phyloP scores from a whole-genome alignment of 2,329 filamentous ascomycete species.

The Camptophora hylomeconis region DNA sequence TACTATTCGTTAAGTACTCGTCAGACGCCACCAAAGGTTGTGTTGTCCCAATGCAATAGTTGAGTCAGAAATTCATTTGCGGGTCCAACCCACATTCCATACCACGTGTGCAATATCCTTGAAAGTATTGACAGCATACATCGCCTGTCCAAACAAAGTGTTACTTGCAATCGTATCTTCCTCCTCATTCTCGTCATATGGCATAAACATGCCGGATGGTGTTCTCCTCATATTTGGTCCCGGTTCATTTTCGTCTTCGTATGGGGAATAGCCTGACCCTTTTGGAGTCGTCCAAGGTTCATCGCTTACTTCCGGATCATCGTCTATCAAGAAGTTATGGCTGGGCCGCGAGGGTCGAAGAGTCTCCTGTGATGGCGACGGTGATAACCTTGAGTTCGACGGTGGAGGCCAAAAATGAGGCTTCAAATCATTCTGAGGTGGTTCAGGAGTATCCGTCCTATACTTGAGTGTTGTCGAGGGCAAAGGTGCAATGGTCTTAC shows the following conservation, averaged over 20 bases:
- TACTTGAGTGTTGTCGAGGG: conserved; percentile 83
- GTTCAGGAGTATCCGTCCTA: conserved; percentile 61
- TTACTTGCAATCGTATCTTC: conserved; percentile 40
- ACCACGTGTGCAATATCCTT: conserved; percentile 53
- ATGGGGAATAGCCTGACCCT: conserved; percentile 8
- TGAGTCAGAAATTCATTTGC: no score
- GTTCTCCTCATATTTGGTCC: conserved; percentile 58
- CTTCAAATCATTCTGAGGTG: conserved; percentile 21
- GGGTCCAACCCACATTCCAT: conserved; percentile 55
- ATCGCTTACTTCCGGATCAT: conserved; percentile 42
- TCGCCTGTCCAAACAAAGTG: conserved; percentile 63
- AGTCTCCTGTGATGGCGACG: conserved; percentile 73
- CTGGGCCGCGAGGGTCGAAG: conserved; percentile 57
- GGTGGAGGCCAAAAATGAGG: conserved; percentile 31
- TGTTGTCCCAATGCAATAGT: no score
- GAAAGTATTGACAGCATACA: conserved; percentile 61
- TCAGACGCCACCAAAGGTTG: no score
- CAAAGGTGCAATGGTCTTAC: conserved; percentile 77
- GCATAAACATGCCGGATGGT: conserved; percentile 83
- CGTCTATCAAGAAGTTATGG: conserved; percentile 50
- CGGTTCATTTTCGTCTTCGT: conserved; percentile 40
- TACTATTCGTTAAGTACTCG: no score
- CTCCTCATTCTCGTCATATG: conserved; percentile 61
- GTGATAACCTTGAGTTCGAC: conserved; percentile 41
- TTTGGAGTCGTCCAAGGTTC: conserved; percentile 27